A percentile compares a stretch with the other conserved stretches of the same genome.
Conservation (phyloP, 1,284 basidiomycete species). For the Boletus austroedulis region DNA sequence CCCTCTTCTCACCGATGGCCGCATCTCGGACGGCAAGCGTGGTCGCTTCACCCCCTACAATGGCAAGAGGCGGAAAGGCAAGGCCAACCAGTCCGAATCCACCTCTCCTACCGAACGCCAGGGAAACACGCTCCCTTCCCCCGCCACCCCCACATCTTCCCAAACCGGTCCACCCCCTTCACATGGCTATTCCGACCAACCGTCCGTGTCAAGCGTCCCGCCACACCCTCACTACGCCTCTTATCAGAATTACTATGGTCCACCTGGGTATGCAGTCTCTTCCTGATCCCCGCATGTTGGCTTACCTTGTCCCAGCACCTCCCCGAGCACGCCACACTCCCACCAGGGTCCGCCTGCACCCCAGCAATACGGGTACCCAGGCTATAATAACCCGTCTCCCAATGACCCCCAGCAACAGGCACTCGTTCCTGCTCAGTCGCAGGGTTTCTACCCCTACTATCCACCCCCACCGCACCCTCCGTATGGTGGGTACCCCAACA, state of each 20-base stretch:
- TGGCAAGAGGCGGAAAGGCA: constrained; percentile 39
- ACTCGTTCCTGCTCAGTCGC: constrained; percentile 16
- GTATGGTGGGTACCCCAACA: constrained; percentile 27
- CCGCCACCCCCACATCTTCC: constrained; percentile 31
- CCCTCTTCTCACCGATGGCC: constrained; percentile 52
- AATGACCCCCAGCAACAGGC: constrained; percentile 29
- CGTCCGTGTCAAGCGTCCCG: constrained; percentile 21
- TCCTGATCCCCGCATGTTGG: neutral
- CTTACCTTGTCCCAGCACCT: constrained; percentile 21
- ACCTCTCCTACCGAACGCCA: constrained; percentile 31
- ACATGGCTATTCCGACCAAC: constrained; percentile 27
- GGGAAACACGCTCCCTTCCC: constrained; percentile 26
- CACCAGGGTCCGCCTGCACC: constrained; percentile 23
- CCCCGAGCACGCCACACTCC: constrained; percentile 22
- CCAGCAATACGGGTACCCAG: constrained; percentile 29
- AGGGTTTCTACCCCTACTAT: constrained; percentile 31
- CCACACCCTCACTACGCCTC: constrained; percentile 30
- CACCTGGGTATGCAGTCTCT: constrained; percentile 22
- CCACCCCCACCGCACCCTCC: constrained; percentile 26
- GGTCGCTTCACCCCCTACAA: constrained; percentile 57
- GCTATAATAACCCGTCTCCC: constrained; percentile 24
- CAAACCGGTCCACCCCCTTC: constrained; percentile 25
- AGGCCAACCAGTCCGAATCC: constrained; percentile 27
- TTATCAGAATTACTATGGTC: constrained; percentile 30
- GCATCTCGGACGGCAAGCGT: constrained; percentile 42